Conservation (phyloP, 805 yeast genomes). For the Yamadazyma nakazawae region DNA sequence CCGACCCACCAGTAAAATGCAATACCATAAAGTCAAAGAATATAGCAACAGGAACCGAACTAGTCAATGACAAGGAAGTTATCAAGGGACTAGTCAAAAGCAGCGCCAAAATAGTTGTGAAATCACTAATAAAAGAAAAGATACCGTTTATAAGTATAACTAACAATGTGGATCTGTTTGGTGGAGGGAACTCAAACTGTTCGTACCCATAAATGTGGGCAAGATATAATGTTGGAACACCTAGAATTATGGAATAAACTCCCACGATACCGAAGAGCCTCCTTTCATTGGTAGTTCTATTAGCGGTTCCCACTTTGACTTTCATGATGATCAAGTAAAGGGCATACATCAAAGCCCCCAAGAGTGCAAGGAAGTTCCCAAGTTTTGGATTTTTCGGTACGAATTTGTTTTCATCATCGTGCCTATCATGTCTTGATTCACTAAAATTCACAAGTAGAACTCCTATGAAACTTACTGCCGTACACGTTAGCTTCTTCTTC, state of each 20-base stretch:
- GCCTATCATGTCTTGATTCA: slow-evolving; percentile 19
- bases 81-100: slow-evolving; percentile 53
- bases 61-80: slow-evolving; percentile 48
- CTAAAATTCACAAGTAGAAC: slow-evolving; percentile 44
- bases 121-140: slow-evolving; percentile 48
- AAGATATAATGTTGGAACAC: slow-evolving; percentile 36
- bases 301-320: slow-evolving; percentile 41
- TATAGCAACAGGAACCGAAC: slow-evolving; percentile 52
- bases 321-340: slow-evolving; percentile 43
- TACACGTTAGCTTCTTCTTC: slow-evolving; percentile 40
- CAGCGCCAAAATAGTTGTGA: slow-evolving; percentile 48
- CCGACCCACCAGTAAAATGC: slow-evolving; percentile 18
- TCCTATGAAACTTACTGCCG: slow-evolving; percentile 44
- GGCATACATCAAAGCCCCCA: slow-evolving; percentile 48
- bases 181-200: slow-evolving; percentile 40
- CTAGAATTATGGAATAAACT: slow-evolving; percentile 34
- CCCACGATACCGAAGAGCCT: slow-evolving; percentile 49
- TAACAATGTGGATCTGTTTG: slow-evolving; percentile 27
- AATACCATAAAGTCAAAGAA: slow-evolving; percentile 43
- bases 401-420: slow-evolving; percentile 21
- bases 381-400: slow-evolving; percentile 36
- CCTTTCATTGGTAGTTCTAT: slow-evolving; percentile 44
- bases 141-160: slow-evolving; percentile 41
- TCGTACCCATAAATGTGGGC: slow-evolving; percentile 40
- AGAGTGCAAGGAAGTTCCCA: slow-evolving; percentile 45